Percentiles rank a stretch among this genome's conserved stretches.
These are phyloP conservation scores for Ramichloridium luteum DNA, from an alignment of 2,329 filamentous ascomycete genomes.

Conservation along the genomic window DNA sequence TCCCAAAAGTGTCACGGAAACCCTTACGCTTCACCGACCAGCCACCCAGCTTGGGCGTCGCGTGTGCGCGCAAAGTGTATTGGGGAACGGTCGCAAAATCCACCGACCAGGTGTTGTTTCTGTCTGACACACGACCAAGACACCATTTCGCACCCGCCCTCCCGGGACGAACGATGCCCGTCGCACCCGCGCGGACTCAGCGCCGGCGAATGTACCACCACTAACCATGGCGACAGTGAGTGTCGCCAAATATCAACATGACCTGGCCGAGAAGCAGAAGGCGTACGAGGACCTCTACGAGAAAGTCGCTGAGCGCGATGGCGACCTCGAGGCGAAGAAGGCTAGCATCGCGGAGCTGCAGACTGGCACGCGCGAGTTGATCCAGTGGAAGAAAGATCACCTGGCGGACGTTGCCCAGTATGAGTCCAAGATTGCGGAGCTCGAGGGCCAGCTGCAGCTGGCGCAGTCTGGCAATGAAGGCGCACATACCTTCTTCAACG, in stretches of 20 bases:
- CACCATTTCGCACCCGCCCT: too few relatives aligned
- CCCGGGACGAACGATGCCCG: too few relatives aligned
- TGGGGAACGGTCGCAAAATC: too few relatives aligned
- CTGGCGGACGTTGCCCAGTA: neutral
- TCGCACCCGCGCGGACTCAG: slow-evolving; percentile 1
- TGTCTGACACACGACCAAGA: too few relatives aligned
- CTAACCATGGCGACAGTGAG: slow-evolving; percentile 2
- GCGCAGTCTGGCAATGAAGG: neutral
- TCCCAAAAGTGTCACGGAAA: too few relatives aligned
- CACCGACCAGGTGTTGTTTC: too few relatives aligned
- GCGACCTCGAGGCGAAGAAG: slow-evolving; percentile 2
- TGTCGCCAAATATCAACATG: neutral
- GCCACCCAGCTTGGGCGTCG: too few relatives aligned
- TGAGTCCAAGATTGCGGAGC: neutral
- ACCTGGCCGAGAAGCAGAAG: slow-evolving; percentile 1
- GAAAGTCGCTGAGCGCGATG: slow-evolving; percentile 2
- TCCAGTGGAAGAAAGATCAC: slow-evolving; percentile 1
- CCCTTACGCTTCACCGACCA: too few relatives aligned
- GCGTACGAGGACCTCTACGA: slow-evolving; percentile 5
- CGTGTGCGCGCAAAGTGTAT: too few relatives aligned
- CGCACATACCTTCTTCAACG: neutral
- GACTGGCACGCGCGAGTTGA: slow-evolving; percentile 1
- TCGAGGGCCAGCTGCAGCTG: neutral
- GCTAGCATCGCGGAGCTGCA: neutral
- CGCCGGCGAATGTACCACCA: neutral